Base-by-base conservation (phyloP, 177 flowering plant species). In the Viscum album region DNA sequence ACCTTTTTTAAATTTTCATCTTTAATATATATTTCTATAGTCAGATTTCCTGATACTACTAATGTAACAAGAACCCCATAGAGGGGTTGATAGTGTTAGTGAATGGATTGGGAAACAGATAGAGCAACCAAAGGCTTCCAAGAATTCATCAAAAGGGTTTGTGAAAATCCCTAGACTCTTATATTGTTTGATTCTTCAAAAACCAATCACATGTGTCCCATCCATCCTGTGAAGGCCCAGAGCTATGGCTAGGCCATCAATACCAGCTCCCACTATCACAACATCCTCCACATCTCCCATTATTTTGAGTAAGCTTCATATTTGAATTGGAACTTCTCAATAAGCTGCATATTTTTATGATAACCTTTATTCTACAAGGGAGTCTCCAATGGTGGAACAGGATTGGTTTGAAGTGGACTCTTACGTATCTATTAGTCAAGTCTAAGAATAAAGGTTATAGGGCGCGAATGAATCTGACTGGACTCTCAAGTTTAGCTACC, bases 41-140 rank as follows among this genome's bases (percentile, higher is more conserved):
- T 63, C 41, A 70, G 66, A 16, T 41, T 35, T 35, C 82, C 80
- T 2, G 85, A 52, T 31, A 68, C n/a, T 0, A 63, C 1, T 34
- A 81, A 79, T 26, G 72, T 24, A 36, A 37, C 47, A 39, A 36
- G 39, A n/a, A 68, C 7, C 71, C 79, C 76, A 1, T 71, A 37
- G 43, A 84, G 54, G 36, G 34, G 75, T 1, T 28, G 1, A 45
- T 83, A 81, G 12, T 68, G 68, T 63, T 69, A 34, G 23, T 83
- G 58, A 4, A 83, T 77, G 37, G 70, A 35, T 66, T 83, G 81
- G 3, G 77, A 84, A 43, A 85, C 26, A 35, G 83, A 86, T 1
- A 83, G 37, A 56, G 78, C 85, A 64, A 83, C 86, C 65, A 83
- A 70, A 11, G 85, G 84, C 66, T 71, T 81, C 88, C 88, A 84